Conservation (phyloP, 2,329 filamentous ascomycete species). For the Mycosphaerelloides madeirae region DNA sequence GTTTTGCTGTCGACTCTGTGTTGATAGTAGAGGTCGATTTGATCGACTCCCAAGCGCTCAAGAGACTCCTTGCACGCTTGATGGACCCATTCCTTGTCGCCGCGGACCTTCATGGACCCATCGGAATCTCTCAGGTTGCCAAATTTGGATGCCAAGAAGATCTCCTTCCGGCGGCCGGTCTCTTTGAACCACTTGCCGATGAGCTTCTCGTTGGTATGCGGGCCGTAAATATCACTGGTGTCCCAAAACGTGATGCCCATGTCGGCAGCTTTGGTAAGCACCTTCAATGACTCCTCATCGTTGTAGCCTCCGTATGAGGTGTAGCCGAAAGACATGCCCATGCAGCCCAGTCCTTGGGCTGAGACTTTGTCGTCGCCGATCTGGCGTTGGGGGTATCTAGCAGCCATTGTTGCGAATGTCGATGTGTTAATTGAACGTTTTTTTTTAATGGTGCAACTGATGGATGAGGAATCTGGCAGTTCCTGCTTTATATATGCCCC, state of each 20-base stretch:
- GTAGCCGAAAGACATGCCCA: conserved; percentile 35
- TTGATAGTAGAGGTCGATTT: conserved; percentile 43
- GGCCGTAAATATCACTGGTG: conserved; percentile 29
- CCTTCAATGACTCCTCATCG: conserved; percentile 24
- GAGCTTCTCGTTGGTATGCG: conserved; percentile 29
- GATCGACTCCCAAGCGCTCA: conserved; percentile 34
- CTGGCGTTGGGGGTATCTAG: conserved; percentile 37
- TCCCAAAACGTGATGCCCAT: conserved; percentile 29
- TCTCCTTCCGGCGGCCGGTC: conserved; percentile 36
- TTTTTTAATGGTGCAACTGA: too few relatives aligned
- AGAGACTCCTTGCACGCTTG: conserved; percentile 35
- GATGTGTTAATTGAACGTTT: too few relatives aligned
- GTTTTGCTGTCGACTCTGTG: conserved; percentile 42
- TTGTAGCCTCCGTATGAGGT: conserved; percentile 29
- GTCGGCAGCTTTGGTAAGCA: conserved; percentile 26
- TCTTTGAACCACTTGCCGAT: conserved; percentile 40
- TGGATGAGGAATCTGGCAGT: too few relatives aligned
- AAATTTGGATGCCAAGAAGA: conserved; percentile 42
- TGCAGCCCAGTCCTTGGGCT: conserved; percentile 31
- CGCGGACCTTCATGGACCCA: conserved; percentile 25
- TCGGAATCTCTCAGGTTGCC: conserved; percentile 22
- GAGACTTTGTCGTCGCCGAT: conserved; percentile 36
- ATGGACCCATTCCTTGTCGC: conserved; percentile 36
- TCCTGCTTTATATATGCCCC: too few relatives aligned
- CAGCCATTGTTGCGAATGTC: conserved; percentile 12